These are phyloP conservation scores for Jamesozyma rosinii DNA, from an alignment of 805 yeast species.

Conservation along the genomic window DNA sequence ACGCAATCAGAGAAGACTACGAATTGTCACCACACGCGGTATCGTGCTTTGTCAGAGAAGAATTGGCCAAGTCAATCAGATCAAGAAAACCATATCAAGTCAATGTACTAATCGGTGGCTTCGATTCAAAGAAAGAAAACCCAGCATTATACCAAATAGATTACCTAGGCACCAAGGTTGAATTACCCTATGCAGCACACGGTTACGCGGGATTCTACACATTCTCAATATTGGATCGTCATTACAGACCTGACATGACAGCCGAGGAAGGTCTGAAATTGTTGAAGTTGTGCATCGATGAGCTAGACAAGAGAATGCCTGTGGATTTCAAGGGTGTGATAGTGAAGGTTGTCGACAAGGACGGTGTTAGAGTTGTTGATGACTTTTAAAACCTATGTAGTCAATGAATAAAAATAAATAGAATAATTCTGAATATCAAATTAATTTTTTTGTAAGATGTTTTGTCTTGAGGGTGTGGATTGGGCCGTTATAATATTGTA, in stretches of 20 bases:
- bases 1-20: constrained; percentile 72
- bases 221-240: constrained; percentile 81
- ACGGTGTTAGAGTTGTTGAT: constrained; percentile 43
- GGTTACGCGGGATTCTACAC: constrained; percentile 98
- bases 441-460: too few relatives aligned
- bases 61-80: constrained; percentile 79
- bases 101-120: constrained; percentile 81
- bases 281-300: constrained; percentile 63
- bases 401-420: neutral
- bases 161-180: constrained; percentile 84
- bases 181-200: constrained; percentile 93
- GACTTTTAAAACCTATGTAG: constrained; percentile 10
- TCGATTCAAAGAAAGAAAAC: constrained; percentile 43
- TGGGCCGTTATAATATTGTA: too few relatives aligned
- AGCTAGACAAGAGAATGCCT: constrained; percentile 60
- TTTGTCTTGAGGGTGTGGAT: too few relatives aligned
- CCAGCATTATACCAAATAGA: constrained; percentile 84
- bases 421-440: neutral
- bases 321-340: constrained; percentile 85
- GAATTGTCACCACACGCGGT: constrained; percentile 81
- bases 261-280: constrained; percentile 71
- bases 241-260: constrained; percentile 68
- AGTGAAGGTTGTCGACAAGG: constrained; percentile 57
- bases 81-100: constrained; percentile 95
- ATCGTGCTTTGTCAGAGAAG: constrained; percentile 79